Conservation (phyloP, 208 protist genomes). For the Trypanosoma platydactyli region DNA sequence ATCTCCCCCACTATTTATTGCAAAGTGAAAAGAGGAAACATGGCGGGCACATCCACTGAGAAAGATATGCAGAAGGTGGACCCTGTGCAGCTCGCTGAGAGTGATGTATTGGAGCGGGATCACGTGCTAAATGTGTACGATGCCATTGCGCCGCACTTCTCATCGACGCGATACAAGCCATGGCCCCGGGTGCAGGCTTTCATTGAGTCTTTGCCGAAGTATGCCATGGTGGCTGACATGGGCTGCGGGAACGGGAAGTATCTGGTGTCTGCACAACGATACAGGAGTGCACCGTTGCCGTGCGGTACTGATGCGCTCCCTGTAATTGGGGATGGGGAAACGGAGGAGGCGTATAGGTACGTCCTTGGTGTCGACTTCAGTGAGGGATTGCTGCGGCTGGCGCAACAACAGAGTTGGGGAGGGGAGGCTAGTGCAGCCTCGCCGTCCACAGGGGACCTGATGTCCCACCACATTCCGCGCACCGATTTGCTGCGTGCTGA, state of each 20-base stretch:
- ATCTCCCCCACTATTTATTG: background rate
- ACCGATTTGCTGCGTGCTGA: slow-evolving; percentile 70
- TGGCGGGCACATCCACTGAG: background rate
- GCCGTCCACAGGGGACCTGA: background rate
- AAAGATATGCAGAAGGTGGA: slow-evolving; percentile 9
- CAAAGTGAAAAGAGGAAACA: slow-evolving; percentile 1
- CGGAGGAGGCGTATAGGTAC: slow-evolving; percentile 37
- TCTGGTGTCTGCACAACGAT: slow-evolving; percentile 45
- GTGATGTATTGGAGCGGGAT: slow-evolving; percentile 48
- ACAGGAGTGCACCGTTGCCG: background rate
- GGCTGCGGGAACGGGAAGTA: slow-evolving; percentile 92
- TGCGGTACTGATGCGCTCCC: background rate
- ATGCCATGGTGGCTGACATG: slow-evolving; percentile 71
- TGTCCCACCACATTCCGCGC: slow-evolving; percentile 25
- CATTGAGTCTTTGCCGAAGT: slow-evolving; percentile 56
- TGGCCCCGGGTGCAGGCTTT: slow-evolving; percentile 82
- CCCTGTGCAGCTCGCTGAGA: slow-evolving; percentile 8
- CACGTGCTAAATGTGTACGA: slow-evolving; percentile 87
- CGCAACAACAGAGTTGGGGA: slow-evolving; percentile 47
- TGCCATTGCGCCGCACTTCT: slow-evolving; percentile 85
- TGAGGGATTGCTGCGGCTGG: slow-evolving; percentile 54
- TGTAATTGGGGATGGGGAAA: background rate
- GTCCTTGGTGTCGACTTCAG: slow-evolving; percentile 71
- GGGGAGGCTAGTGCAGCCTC: background rate
- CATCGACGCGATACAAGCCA: slow-evolving; percentile 83